Base-by-base conservation (phyloP, 345 rosid genomes). In the Chamaenerion angustifolium region DNA sequence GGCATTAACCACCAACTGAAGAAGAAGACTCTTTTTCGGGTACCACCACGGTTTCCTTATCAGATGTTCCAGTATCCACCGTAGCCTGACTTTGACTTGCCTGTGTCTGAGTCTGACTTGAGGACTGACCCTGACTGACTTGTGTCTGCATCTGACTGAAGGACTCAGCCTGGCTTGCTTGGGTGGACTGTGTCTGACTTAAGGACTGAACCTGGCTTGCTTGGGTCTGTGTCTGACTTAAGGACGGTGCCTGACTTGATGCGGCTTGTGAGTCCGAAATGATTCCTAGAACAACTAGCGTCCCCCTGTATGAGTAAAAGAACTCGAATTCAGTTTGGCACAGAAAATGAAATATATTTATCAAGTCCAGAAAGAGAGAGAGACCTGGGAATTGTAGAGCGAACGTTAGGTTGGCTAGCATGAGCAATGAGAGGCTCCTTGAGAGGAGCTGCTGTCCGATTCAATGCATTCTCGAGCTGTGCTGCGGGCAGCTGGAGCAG, bases 401-500 rank as follows among this genome's bases (percentile, higher is more conserved):
- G 87, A 56, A 84, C 68, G 57, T 72, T 70, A 35, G 79, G 81
- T 65, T 82, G 95, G 77, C 81, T 82, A 46, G 98, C 95, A 74
- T 87, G 81, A 45, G 76, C 83, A 27, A 77, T 76, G 61, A 87
- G 73, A 56, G 95, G 96, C 67, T 85, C 85, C 67, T 73, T 84
- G 41, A 92, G 73, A 31, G 37, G 8, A 13, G 75, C 74, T 0
- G 78, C 54, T 16, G 68, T 72, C 64, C 77, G 78, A 64, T 79
- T 76, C 78, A 92, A 67, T 56, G 96, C 96, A 67, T 76, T 87
- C 73, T 76, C 96, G 46, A 92, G 72, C 62, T 87, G 98, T 21
- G 85, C 83, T 16, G 98, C 79, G 69, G 98, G 98, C 55, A 92
- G 76, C 98, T 92, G 98, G 65, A 92, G 88, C 73, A 92, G 71